Base-by-base conservation (phyloP, 2,329 filamentous ascomycete genomes). In the Hysterium pulicare region DNA sequence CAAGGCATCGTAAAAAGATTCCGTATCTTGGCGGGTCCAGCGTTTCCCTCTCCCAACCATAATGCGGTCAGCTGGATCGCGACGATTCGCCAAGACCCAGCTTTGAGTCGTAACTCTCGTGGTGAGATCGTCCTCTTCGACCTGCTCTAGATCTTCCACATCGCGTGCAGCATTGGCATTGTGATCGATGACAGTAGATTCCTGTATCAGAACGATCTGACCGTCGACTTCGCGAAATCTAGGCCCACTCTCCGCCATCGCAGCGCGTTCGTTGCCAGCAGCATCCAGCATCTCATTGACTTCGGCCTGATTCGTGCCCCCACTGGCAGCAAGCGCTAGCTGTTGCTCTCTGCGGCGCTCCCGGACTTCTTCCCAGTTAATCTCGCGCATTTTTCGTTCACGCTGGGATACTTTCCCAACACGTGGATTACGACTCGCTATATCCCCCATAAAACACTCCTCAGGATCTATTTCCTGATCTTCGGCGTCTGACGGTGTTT, bases 121-220 rank as follows among this genome's bases (percentile, higher is more conserved):
- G 2, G 86, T 88, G 54, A 91, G 84, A 54, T 90, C 86, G 67
- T 89, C 84, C 61, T 91, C 86, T 54, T 89, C 86, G 22, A 86
- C 75, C 37, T 81, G 78, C 55, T 85, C 79, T 55, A 76, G 62
- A 8, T 67, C 62, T 26, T 77, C 75, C 28, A 76, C 72, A 35
- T 74, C 74, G 19, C 75, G 74, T 4, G 74, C 74, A 3, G 79
- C 82, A 33, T 77, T 73, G 22, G 82, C 82, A 58, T 87, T 83
- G 4, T 83, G 76, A 62, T 90, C 82, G 48, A 90, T 77, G 30
- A 79, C 73, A 13, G 86, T 73, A 1, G 84, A 84, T 37, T 73
- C 75, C 53, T 86, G 80, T 58, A 89, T 82, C 33, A 87, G 68
- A 10, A 88, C 78, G 54, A 91, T 84, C 53, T 85, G 75, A 6